These are phyloP conservation scores for Cetraspora pellucida DNA, from an alignment of 192 early-diverging fungal genomes.

Conservation along the genomic window DNA sequence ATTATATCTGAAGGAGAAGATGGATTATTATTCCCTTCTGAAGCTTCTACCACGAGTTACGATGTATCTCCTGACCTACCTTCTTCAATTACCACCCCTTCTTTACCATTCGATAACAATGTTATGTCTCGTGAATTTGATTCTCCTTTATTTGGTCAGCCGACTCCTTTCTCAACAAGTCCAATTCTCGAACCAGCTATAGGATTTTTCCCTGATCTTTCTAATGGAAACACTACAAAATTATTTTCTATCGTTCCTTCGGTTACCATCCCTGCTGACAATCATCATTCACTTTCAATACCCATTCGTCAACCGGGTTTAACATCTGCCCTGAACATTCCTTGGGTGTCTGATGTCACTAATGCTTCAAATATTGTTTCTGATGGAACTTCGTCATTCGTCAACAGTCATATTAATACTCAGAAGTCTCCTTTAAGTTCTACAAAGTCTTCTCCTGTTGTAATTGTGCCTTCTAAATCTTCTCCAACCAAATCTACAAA, in stretches of 20 bases:
- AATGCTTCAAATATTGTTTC: background rate
- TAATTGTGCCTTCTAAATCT: background rate
- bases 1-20: slow-evolving; percentile 13
- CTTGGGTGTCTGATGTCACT: background rate
- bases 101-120: background rate
- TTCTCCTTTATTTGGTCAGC: slow-evolving; percentile 1
- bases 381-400: background rate
- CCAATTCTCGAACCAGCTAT: background rate
- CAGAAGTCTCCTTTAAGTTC: background rate
- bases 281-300: background rate
- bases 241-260: background rate
- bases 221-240: background rate
- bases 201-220: slow-evolving; percentile 8
- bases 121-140: background rate
- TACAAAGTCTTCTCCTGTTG: background rate
- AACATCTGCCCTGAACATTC: slow-evolving; percentile 5
- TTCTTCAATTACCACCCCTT: slow-evolving; percentile 10
- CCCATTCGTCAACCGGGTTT: background rate
- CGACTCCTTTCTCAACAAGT: background rate
- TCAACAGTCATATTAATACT: background rate
- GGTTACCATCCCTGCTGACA: background rate
- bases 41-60: background rate
- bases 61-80: background rate
- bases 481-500: background rate
- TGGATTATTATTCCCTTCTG: background rate